Conservation (phyloP, 225 moss, liverwort and hornwort species). For the Rhytidiadelphus loreus region DNA sequence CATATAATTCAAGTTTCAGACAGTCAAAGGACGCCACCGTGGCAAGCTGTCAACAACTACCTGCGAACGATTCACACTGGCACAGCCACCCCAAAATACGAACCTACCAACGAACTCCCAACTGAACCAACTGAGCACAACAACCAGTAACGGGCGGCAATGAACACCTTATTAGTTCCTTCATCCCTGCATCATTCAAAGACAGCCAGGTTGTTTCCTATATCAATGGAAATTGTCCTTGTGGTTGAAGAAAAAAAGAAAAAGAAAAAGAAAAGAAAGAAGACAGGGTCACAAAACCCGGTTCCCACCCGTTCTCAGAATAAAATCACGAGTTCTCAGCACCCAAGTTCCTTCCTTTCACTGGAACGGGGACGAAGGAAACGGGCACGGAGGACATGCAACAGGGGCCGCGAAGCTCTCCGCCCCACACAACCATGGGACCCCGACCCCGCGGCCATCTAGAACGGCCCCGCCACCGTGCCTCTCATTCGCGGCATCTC, state of each 20-base stretch:
- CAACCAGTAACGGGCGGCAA: neutral
- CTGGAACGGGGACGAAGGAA: neutral
- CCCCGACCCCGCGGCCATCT: neutral
- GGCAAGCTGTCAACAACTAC: neutral
- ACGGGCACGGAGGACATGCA: no score
- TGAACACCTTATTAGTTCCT: no score
- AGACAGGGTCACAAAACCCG: neutral
- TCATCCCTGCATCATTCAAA: no score
- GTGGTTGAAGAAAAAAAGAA: no score
- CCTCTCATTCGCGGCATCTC: neutral
- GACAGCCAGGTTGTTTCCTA: no score
- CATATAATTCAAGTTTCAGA: neutral
- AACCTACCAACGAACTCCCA: neutral
- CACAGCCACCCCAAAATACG: neutral
- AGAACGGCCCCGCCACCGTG: neutral
- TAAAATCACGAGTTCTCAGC: neutral
- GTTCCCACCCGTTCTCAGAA: neutral
- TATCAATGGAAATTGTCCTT: no score
- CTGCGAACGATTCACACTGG: no score
- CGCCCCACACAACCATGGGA: neutral
- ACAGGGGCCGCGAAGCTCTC: neutral
- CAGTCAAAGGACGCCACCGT: neutral
- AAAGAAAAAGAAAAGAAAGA: no score
- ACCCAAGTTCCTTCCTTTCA: neutral
- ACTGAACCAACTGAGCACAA: neutral